phyloP scores from a whole-genome alignment of 371 early-diverging fungal species.

The Mucor lusitanicus region DNA sequence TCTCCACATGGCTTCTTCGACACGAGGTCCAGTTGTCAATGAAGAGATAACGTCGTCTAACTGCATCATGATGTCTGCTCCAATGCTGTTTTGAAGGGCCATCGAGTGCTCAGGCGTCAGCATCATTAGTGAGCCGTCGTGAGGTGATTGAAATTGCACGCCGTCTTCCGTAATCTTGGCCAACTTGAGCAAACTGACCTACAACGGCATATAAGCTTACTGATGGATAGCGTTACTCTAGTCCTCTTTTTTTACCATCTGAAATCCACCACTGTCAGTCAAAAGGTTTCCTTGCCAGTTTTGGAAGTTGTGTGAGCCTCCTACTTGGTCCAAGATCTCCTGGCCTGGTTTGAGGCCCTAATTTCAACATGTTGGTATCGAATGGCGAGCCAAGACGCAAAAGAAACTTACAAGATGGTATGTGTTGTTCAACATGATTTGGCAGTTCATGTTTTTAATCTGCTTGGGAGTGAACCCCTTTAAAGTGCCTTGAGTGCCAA shows the following conservation, averaged over 20 bases:
- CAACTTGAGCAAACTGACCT: slow-evolving; percentile 73
- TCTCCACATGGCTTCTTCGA: slow-evolving; percentile 93
- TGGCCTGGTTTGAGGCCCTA: slow-evolving; percentile 68
- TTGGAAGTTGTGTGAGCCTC: slow-evolving; percentile 90
- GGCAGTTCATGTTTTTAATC: slow-evolving; percentile 82
- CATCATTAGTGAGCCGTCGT: slow-evolving; percentile 81
- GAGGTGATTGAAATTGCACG: slow-evolving; percentile 87
- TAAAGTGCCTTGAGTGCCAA: slow-evolving; percentile 96
- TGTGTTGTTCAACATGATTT: slow-evolving; percentile 93
- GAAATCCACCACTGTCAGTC: slow-evolving; percentile 92
- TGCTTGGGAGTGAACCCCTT: slow-evolving; percentile 87
- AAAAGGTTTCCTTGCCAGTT: slow-evolving; percentile 84
- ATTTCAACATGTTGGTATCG: neutral
- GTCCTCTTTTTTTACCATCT: slow-evolving; percentile 71
- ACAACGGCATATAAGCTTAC: neutral
- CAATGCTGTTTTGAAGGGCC: slow-evolving; percentile 91
- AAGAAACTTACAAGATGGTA: slow-evolving; percentile 73
- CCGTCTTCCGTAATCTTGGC: slow-evolving; percentile 92
- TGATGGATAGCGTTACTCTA: neutral
- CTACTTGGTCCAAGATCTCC: slow-evolving; percentile 74
- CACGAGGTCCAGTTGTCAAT: slow-evolving; percentile 77
- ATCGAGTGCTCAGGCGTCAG: slow-evolving; percentile 97
- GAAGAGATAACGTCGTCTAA: slow-evolving; percentile 96
- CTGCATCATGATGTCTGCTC: slow-evolving; percentile 98
- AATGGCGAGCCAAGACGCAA: neutral